Base-by-base conservation (phyloP, 2,329 filamentous ascomycete species). In the Pyrenophora graminea region DNA sequence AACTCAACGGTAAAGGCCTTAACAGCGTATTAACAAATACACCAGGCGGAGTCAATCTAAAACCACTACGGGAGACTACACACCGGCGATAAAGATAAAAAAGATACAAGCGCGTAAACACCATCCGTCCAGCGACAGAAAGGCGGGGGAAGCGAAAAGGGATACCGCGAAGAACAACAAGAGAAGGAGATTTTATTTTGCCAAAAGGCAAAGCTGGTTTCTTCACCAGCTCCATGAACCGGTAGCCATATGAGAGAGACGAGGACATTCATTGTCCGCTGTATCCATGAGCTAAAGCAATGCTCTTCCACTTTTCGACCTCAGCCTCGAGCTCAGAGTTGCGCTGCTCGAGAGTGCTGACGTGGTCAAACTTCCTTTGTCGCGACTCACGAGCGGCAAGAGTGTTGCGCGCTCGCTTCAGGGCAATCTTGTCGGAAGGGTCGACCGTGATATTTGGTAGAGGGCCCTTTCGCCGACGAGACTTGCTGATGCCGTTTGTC, bases 341-440 rank as follows among this genome's bases (percentile, higher is more conserved):
- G 66, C 84, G 80, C 33, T 82, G 82, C 77, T 95, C 89, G 39
- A 96, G 80, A 51, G 86, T 84, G 48, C 89, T 86, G 55, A 93
- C 80, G 62, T 87, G 84, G 70, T 88, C 82, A 50, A 90, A 85
- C 79, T 96, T 96, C 61, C 91, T 87, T 68, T 91, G 87, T 45
- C 93, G 87, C 53, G 91, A 96, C 78, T 96, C 96, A 61, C 93
- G 91, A 65, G 93, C 93, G 15, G 93, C 93, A 72, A 95, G 83
- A 7, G 91, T 96, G 74, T 97, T 97, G 62, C 91, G 88, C 43
- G 91, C 92, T 72, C 93, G 89, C 85, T 97, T 97, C 81, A 92
- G 84, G 17, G 90, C 91, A n/a, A 88, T 73, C 8, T 82, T 83
- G 67, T 97, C 92, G 36, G 64, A 77, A 1, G 86, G 83, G 62